These are phyloP conservation scores for Nepenthes gracilis DNA, from an alignment of 148 eudicot species.

Conservation along the genomic window DNA sequence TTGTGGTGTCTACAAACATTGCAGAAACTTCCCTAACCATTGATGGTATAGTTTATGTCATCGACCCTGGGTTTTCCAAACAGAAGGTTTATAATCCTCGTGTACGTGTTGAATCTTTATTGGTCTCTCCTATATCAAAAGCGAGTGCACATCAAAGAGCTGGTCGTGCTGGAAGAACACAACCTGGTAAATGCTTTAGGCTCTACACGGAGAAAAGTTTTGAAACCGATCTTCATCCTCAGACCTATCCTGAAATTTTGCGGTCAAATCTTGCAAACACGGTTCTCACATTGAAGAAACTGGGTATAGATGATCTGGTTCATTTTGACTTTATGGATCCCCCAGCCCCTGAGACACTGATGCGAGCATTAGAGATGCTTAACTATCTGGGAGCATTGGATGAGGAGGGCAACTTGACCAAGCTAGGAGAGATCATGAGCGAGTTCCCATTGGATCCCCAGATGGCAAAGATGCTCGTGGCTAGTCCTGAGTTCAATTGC, in stretches of 20 bases:
- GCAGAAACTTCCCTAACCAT: conserved; percentile 71
- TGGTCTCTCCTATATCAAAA: conserved; percentile 65
- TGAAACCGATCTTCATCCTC: conserved; percentile 69
- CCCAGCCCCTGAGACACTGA: conserved; percentile 86
- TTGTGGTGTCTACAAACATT: conserved; percentile 65
- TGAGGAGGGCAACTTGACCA: conserved; percentile 82
- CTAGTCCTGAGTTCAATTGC: conserved; percentile 66
- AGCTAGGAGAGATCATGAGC: conserved; percentile 72
- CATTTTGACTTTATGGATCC: conserved; percentile 97
- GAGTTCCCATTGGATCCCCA: conserved; percentile 85
- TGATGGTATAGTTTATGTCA: conserved; percentile 66
- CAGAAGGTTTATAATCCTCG: conserved; percentile 65
- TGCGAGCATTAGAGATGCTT: conserved; percentile 79
- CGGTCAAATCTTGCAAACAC: conserved; percentile 87
- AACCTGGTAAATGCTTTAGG: conserved; percentile 67
- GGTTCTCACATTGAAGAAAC: conserved; percentile 72
- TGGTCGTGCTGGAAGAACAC: conserved; percentile 81
- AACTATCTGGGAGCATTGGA: conserved; percentile 83
- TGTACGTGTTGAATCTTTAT: conserved; percentile 56
- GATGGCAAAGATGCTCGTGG: conserved; percentile 85
- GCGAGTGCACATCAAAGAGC: conserved; percentile 74
- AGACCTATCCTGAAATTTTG: conserved; percentile 81
- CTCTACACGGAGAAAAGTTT: conserved; percentile 75
- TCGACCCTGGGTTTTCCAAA: conserved; percentile 65
- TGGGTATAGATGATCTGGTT: conserved; percentile 87